Conservation (phyloP, 805 yeast genomes). For the Hanseniaspora taiwanica region DNA sequence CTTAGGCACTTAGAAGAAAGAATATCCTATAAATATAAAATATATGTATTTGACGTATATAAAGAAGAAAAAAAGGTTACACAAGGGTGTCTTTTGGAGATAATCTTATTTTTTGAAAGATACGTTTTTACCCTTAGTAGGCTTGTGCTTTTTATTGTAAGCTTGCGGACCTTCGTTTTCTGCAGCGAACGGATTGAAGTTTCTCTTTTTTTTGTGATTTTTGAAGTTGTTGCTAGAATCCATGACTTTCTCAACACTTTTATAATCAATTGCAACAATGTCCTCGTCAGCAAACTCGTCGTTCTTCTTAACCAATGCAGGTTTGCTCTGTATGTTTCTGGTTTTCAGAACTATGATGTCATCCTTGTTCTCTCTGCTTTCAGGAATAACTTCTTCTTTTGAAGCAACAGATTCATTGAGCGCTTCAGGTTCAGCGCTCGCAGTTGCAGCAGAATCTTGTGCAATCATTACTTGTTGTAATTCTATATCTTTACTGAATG, state of each 20-base stretch:
- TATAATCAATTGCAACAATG: constrained; percentile 31
- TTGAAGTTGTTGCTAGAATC: constrained; percentile 10
- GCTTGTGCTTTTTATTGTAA: constrained; percentile 29
- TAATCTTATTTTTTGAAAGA: constrained; percentile 15
- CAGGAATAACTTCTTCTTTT: constrained; percentile 1
- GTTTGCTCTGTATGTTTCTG: constrained; percentile 10
- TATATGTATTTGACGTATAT: no score
- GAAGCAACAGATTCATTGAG: constrained; percentile 3
- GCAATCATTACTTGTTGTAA: neutral
- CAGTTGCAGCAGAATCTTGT: neutral
- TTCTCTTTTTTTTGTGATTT: constrained; percentile 20
- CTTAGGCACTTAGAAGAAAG: no score
- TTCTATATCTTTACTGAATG: constrained; percentile 6
- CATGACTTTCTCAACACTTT: constrained; percentile 30
- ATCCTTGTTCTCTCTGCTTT: constrained; percentile 15
- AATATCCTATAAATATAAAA: no score
- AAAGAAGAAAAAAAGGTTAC: no score
- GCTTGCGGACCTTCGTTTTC: constrained; percentile 38
- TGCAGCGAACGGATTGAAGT: constrained; percentile 48
- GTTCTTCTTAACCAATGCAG: constrained; percentile 4
- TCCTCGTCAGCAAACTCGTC: constrained; percentile 3
- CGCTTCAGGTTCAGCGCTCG: neutral
- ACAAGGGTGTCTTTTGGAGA: no score
- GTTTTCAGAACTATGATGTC: constrained; percentile 31
- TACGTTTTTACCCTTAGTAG: constrained; percentile 16